Evolutionary conservation across 768 basidiomycete species (phyloP).

Genomic region (Trametopsis cervina): DNA sequence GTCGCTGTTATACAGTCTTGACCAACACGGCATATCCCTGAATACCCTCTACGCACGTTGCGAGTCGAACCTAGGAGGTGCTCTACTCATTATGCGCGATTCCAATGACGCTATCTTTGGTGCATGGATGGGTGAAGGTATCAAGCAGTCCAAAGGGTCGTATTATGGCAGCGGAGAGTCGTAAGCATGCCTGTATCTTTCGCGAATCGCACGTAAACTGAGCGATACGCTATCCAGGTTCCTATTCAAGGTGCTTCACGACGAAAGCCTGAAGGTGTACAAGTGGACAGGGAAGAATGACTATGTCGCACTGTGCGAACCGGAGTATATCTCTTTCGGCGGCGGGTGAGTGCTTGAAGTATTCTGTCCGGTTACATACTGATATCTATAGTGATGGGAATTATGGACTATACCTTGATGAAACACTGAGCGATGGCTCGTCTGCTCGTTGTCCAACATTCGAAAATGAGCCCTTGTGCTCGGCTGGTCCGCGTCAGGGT

Average conservation of each 20-base stretch:
- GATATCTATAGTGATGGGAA: slow-evolving; percentile 56
- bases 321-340: slow-evolving; percentile 77
- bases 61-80: slow-evolving; percentile 37
- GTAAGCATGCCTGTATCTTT: slow-evolving; percentile 29
- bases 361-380: slow-evolving; percentile 3
- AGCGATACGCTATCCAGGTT: slow-evolving; percentile 41
- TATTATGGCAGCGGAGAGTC: slow-evolving; percentile 92
- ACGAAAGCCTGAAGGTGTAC: slow-evolving; percentile 48
- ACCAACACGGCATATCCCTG: slow-evolving; percentile 92
- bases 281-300: slow-evolving; percentile 86
- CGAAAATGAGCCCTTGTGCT: slow-evolving; percentile 77
- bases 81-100: slow-evolving; percentile 63
- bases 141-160: slow-evolving; percentile 49
- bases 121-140: slow-evolving; percentile 73
- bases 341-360: slow-evolving; percentile 63
- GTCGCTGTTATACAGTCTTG: slow-evolving; percentile 82
- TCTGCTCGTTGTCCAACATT: slow-evolving; percentile 84
- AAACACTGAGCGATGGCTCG: slow-evolving; percentile 73
- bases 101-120: slow-evolving; percentile 66
- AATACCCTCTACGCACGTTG: slow-evolving; percentile 77
- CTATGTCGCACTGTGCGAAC: slow-evolving; percentile 84
- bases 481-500: slow-evolving; percentile 34
- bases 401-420: slow-evolving; percentile 86
- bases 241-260: slow-evolving; percentile 57
- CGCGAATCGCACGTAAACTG: background rate